Evolutionary conservation across 768 basidiomycete genomes (phyloP), one percentile per base, ranked within the genome.

Genomic region (Multifurca ochricompacta): DNA sequence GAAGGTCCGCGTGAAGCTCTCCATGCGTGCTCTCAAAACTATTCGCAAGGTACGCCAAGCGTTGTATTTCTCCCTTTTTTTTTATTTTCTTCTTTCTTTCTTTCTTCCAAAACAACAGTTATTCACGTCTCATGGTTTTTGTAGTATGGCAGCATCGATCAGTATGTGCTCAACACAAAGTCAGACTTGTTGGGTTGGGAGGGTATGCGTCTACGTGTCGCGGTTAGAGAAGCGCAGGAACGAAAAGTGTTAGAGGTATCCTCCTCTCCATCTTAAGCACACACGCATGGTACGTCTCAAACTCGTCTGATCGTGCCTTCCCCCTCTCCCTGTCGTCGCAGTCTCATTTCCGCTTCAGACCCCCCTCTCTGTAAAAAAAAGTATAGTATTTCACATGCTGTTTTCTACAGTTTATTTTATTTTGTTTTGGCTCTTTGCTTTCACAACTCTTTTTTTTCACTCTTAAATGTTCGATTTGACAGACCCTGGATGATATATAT

Each of bases 11-110:
- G 70, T 91, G 25, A 88, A 88, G 63, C 68, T 92, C 48, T 88
- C 90, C 1, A 80, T 86, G 27, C 70, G 85, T 25, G 88, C 88
- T 3, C 66, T 94, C 64, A 80, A 77, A 67, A 90, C 87, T 7
- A 88, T 94, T 41, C 82, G 89, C 65, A 93, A 91, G 79, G 88
- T 87, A 55, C 18, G 72, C 59, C 11, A 0, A n/a, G n/a, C n/a
- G n/a, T n/a, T n/a, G n/a, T n/a, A n/a, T n/a, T n/a, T n/a, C 7
- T 2, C 31, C 16, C 36, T 36, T 14, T 27, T 6, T 4, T 31
- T 54, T 6, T 11, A 5, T 18, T 27, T 6, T 39, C 41, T 13
- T 34, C 42, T 28, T n/a, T n/a, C n/a, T n/a, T n/a, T n/a, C n/a
- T n/a, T n/a, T n/a, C n/a, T n/a, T n/a, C n/a, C n/a, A n/a, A n/a